Conservation (phyloP, 2,329 filamentous ascomycete species). For the Claviceps paspali region DNA sequence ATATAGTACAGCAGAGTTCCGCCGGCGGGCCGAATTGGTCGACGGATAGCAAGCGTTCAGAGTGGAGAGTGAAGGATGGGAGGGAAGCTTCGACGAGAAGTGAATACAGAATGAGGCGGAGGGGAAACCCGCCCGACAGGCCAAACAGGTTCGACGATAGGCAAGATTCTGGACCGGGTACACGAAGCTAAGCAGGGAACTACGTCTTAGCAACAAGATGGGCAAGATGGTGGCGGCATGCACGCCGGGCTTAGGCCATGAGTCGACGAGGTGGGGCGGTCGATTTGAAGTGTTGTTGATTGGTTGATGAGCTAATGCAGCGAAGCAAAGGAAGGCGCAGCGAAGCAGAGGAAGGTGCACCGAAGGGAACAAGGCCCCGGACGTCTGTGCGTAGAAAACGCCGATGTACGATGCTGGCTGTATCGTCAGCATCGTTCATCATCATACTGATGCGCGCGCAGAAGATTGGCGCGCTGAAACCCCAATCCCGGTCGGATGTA, state of each 20-base stretch:
- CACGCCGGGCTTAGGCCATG: background rate
- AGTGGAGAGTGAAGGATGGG: background rate
- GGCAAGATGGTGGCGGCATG: too few relatives aligned
- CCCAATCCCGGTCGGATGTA: too few relatives aligned
- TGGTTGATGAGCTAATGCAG: too few relatives aligned
- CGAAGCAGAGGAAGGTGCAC: slow-evolving; percentile 4
- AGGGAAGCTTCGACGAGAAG: background rate
- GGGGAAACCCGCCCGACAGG: too few relatives aligned
- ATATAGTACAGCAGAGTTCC: background rate
- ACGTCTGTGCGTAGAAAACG: background rate
- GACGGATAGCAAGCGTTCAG: background rate
- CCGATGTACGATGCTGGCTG: background rate
- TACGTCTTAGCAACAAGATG: too few relatives aligned
- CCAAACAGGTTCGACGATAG: background rate
- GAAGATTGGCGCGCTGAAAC: too few relatives aligned
- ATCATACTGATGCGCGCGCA: too few relatives aligned
- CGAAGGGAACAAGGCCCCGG: slow-evolving; percentile 1
- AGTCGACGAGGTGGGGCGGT: background rate
- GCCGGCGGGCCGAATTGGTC: background rate
- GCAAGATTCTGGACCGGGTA: background rate
- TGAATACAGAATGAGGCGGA: background rate
- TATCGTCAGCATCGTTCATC: too few relatives aligned
- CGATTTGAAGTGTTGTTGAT: background rate
- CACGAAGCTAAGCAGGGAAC: too few relatives aligned
- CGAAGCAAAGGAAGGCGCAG: background rate